These are phyloP conservation scores for Ephemerocybe angulata DNA, from an alignment of 768 basidiomycete genomes.

Conservation along the genomic window DNA sequence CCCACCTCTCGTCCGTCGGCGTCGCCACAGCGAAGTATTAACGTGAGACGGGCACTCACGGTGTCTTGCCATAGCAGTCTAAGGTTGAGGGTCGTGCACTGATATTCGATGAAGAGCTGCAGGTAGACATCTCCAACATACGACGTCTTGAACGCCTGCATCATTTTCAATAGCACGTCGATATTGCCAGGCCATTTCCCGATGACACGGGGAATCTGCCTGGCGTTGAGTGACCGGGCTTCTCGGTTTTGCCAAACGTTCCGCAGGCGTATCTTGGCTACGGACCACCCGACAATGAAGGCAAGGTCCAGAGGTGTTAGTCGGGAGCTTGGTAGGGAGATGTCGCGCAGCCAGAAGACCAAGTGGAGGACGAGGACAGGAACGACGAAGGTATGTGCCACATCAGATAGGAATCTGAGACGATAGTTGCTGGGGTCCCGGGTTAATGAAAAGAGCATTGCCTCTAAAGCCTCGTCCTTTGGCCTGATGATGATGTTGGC, in stretches of 20 bases:
- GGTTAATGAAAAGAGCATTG: constrained; percentile 6
- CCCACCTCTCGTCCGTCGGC: not conserved
- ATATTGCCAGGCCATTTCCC: constrained; percentile 80
- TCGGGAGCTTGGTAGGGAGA: constrained; percentile 31
- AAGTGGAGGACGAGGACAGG: constrained; percentile 9
- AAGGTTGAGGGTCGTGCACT: constrained; percentile 66
- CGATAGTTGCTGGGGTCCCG: constrained; percentile 14
- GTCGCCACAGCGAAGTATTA: not conserved
- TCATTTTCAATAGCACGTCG: constrained; percentile 58
- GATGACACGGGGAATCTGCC: constrained; percentile 51
- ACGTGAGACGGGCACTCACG: constrained; percentile 37
- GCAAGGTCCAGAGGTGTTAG: constrained; percentile 35
- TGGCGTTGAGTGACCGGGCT: constrained; percentile 47
- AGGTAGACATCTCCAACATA: constrained; percentile 64
- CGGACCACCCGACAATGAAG: constrained; percentile 41
- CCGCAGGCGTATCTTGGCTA: constrained; percentile 13
- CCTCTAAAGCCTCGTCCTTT: no score
- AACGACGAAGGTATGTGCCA: constrained; percentile 9
- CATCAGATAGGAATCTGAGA: constrained; percentile 10
- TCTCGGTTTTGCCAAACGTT: constrained; percentile 24
- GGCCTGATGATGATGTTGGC: no score
- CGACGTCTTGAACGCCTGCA: constrained; percentile 50
- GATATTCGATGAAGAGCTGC: constrained; percentile 66
- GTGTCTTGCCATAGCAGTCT: constrained; percentile 67
- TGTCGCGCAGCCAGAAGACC: constrained; percentile 24